Base-by-base conservation (phyloP, 371 early-diverging fungal species). In the Mortierella sp. region DNA sequence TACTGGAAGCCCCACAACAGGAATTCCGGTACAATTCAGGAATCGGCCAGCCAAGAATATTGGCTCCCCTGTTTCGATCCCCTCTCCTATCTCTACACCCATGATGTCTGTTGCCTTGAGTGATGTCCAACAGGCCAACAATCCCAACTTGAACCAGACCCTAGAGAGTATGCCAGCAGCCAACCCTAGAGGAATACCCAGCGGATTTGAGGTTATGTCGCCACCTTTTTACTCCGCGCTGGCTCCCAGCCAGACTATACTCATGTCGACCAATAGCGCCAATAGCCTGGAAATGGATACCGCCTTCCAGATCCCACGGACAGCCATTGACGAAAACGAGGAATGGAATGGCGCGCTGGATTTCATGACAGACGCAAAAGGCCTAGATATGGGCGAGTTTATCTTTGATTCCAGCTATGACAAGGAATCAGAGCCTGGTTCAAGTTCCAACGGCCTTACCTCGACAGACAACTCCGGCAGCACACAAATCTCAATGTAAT, bases 21-120 rank as follows among this genome's bases (percentile, higher is more conserved):
- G 59, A 59, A 14, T 28, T 26, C 13, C 59, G 11, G 31, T 26
- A 1, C 59, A 59, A 28, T 59, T 59, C 31, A 28, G 59, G 31
- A 59, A 59, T 59, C 59, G 59, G 26, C 16, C 59, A 28, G 16
- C 59, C 50, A 31, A 71, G 50, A 46, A 43, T 24, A 5, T 71
- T n/a, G 51, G 50, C 21, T 71, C 71, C 26, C 71, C 71, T 48
- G 71, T 48, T 14, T 48, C 71, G 26, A 71, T 71, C 28, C 50
- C 71, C 1, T 71, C 71, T 2, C 71, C 71, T 50, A 16, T 50
- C 31, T 50, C 71, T 28, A 71, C 71, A 3, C 71, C 71, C 5
- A 71, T 71, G 59, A 28, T 59, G 59, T 59, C 59, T 14, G 59
- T 59, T 59, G 31, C 59, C 28, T 28, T 59, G 59, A 31, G 31